Evolutionary conservation across 2,329 filamentous ascomycete genomes (phyloP), one percentile per base, ranked within the genome.

Genomic region (Fusarium staphyleae): DNA sequence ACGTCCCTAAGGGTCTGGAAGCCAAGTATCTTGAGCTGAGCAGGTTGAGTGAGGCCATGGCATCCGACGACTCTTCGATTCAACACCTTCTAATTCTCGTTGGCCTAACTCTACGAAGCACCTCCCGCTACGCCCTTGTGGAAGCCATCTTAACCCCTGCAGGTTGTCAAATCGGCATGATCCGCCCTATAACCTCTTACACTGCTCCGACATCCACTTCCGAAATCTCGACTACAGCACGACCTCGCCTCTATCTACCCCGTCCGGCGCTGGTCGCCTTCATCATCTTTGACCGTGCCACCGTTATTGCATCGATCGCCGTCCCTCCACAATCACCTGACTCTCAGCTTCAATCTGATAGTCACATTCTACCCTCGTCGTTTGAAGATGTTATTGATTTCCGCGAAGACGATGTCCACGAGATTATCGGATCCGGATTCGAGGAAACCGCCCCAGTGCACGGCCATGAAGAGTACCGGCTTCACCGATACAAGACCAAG

Each of bases 331-430:
- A 90, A 35, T 87, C 87, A 2, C 90, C 91, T 7, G 89, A 92
- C 43, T 84, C 85, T 2, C 92, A 96, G 69, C 79, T 96, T 3
- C 82, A 89, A 57, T 77, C 83, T 48, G 87, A 90, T 48, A 87
- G 81, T 30, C 82, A 87, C 64, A 77, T 83, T 11, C 70, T 87
- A 16, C 83, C 85, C 1, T 75, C 87, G 14, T 82, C 86, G 0
- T 97, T 93, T 64, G 92, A 98, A 70, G 95, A 99, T 71, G 86
- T 90, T 2, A 81, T 99, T 29, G 89, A 93, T 65, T 87, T 99
- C 52, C 85, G 88, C 19, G 79, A 82, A 56, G 84, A 87, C 48
- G 78, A 83, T 22, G 78, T 84, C 13, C 77, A 88, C 19, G 86
- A 88, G 65, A 82, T 88, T 50, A 75, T 87, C 13, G 84, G 83